Evolutionary conservation across 1,284 basidiomycete genomes (phyloP).

Genomic region (Phellopilus nigrolimitatus): DNA sequence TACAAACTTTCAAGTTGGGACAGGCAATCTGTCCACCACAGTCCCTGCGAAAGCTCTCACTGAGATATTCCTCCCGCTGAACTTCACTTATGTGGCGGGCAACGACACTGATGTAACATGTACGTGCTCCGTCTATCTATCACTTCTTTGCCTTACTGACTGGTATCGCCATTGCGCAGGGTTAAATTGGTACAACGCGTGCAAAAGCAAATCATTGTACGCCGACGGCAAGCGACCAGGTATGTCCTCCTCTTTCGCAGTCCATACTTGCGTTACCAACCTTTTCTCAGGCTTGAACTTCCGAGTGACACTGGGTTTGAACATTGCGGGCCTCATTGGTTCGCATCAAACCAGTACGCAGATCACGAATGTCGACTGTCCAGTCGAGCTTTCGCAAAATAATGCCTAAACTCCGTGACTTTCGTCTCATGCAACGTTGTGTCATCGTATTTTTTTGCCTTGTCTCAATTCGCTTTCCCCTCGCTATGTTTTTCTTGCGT

Average conservation of each 20-base stretch:
- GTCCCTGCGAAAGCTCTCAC: slow-evolving; percentile 62
- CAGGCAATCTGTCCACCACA: slow-evolving; percentile 55
- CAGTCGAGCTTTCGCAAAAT: slow-evolving; percentile 63
- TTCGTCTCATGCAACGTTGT: not conserved
- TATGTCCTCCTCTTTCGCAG: slow-evolving; percentile 33
- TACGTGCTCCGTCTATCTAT: slow-evolving; percentile 32
- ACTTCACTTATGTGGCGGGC: slow-evolving; percentile 76
- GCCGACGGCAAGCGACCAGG: slow-evolving; percentile 53
- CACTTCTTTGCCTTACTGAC: slow-evolving; percentile 7
- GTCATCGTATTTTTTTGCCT: not conserved
- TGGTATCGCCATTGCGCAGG: slow-evolving; percentile 38
- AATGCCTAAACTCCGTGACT: slow-evolving; percentile 33
- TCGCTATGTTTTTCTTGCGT: not conserved
- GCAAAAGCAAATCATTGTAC: slow-evolving; percentile 55
- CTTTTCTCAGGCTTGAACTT: slow-evolving; percentile 57
- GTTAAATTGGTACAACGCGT: slow-evolving; percentile 76
- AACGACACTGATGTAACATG: slow-evolving; percentile 81
- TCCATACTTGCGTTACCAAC: slow-evolving; percentile 3
- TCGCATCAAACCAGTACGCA: slow-evolving; percentile 49
- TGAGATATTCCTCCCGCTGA: slow-evolving; percentile 64
- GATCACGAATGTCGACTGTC: slow-evolving; percentile 65
- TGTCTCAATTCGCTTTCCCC: not conserved
- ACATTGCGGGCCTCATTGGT: slow-evolving; percentile 64
- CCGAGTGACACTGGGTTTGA: slow-evolving; percentile 61
- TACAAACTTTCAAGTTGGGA: slow-evolving; percentile 58